phyloP scores from a whole-genome alignment of 192 early-diverging fungal species.

The Umbelopsis sp. region DNA sequence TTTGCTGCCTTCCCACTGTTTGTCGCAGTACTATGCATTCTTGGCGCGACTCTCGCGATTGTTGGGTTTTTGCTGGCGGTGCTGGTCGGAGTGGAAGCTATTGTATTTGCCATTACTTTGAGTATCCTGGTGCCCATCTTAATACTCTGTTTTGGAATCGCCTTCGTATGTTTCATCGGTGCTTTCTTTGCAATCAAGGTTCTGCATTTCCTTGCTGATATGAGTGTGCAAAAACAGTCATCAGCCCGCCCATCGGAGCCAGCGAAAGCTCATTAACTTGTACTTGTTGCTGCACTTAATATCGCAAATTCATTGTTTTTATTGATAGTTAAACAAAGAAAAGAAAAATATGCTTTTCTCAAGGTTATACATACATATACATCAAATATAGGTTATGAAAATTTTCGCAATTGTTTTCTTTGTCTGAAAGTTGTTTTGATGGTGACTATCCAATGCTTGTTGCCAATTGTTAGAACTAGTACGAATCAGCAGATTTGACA shows the following conservation, averaged over 20 bases:
- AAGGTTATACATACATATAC: no score
- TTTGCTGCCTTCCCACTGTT: background rate
- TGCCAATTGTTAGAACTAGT: background rate
- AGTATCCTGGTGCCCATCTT: slow-evolving; percentile 4
- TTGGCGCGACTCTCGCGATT: background rate
- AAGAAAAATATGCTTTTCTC: no score
- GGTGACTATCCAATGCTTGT: no score
- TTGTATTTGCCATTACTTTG: background rate
- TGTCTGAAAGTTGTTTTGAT: no score
- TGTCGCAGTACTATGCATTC: background rate
- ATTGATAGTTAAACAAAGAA: no score
- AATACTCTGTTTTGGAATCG: background rate
- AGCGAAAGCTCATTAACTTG: background rate
- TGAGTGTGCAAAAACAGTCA: background rate
- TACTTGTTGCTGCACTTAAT: background rate
- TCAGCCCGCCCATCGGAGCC: background rate
- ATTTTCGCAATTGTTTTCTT: no score
- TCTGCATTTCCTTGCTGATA: slow-evolving; percentile 1
- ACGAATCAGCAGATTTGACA: slow-evolving; percentile 46
- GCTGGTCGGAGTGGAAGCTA: background rate
- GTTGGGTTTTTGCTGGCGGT: background rate
- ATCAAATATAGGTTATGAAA: no score
- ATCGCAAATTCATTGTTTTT: no score
- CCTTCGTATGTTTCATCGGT: background rate
- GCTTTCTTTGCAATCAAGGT: slow-evolving; percentile 1